Evolutionary conservation across 2,329 filamentous ascomycete species (phyloP), one percentile per base, ranked within the genome.

Genomic region (Cladosporium oxysporum): DNA sequence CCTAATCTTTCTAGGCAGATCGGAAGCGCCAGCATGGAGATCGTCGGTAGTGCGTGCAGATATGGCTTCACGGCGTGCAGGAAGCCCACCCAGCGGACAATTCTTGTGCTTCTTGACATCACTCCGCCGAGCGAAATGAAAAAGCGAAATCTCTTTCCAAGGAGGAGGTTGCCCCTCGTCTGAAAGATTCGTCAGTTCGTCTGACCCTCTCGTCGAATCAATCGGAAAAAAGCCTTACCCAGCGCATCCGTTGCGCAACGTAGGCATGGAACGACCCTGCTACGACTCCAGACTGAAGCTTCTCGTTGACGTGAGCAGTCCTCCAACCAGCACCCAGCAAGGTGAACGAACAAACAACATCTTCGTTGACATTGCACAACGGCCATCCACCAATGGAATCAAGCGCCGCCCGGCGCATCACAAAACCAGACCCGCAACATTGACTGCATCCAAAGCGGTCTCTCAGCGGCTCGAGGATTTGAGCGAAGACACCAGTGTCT

Each of bases 381-480:
- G 61, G 61, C 61, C 61, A 63, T 11, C 35, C 61, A 11, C 61
- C 61, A 44, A 63, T 63, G 4, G 61, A 37, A n/a, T 55, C 49
- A 11, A 63, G 12, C 23, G 61, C 61, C 5, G 12, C 16, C 2
- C 61, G 61, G 21, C 61, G 61, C 50, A 63, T 63, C 11, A 63
- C 23, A 14, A 57, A 63, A 1, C 61, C 61, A 11, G 61, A 63
- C 31, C 61, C 61, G 2, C 49, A 55, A n/a, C 61, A 63, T 21
- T 63, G 61, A 29, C 61, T 63, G 33, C 61, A 63, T 5, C 33
- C 61, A 35, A 63, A 28, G 12, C 23, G 41, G 8, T 49, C 33
- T 8, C 61, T 50, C n/a, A 21, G n/a, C 4, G 61, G 61, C 23
- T 63, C 61, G 4, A 57, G 18, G 21, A 63, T 47, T 23, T 57